Conservation (phyloP, 139 green algal genomes). For the Chlamydomonas sp. region DNA sequence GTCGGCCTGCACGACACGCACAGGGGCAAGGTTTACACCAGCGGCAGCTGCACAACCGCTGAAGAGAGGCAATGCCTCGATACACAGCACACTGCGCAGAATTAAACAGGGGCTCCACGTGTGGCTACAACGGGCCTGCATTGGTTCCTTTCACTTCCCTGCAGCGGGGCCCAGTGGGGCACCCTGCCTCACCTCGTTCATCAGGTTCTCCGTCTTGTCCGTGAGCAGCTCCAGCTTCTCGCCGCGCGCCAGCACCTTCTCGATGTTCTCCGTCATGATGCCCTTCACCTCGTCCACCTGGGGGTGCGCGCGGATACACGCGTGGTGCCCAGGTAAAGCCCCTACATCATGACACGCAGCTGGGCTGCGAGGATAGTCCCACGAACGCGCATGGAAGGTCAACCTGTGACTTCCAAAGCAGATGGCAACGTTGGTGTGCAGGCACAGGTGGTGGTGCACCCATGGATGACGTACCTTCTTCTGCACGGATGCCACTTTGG, state of each 20-base stretch:
- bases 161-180: no score
- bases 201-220: conserved; percentile 97
- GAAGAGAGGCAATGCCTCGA: no score
- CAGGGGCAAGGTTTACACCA: no score
- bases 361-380: background rate
- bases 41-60: no score
- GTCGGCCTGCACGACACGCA: conserved; percentile 74
- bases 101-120: no score
- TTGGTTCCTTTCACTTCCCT: background rate
- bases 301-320: background rate
- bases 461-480: conserved; percentile 71
- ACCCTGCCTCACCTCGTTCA: conserved; percentile 75
- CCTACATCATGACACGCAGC: background rate
- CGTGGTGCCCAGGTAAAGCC: background rate
- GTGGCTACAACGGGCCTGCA: no score
- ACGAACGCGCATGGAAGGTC: background rate
- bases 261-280: conserved; percentile 99
- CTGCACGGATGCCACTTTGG: conserved; percentile 89
- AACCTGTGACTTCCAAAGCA: no score
- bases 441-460: background rate
- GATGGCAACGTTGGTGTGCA: background rate
- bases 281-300: conserved; percentile 97
- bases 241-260: conserved; percentile 93
- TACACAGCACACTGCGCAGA: no score
- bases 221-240: conserved; percentile 98